Base-by-base conservation (phyloP, 768 basidiomycete species). In the Peribolospora kevripleyi region DNA sequence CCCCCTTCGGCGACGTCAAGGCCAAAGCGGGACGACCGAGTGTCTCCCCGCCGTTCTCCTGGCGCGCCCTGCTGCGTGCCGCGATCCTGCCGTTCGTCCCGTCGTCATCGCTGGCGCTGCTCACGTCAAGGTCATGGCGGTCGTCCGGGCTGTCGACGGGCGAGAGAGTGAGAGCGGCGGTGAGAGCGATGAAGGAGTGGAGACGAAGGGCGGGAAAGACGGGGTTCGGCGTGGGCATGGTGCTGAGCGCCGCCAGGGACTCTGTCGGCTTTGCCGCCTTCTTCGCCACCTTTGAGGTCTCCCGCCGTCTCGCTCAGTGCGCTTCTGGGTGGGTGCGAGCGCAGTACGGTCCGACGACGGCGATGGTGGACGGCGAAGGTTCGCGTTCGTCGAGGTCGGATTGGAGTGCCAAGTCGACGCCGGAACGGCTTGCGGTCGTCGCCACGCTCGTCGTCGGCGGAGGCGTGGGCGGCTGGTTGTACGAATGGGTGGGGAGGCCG, bases 271-370 rank as follows among this genome's bases (percentile, higher is more conserved):
- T 64, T 40, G 61, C 61, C 3, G 25, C 46, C 9, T 64, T 64
- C 55, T 64, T 64, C 48, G 48, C 59, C 25, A 45, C 59, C 11
- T 64, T 64, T 48, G 61, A 62, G 39, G 9, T 57, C 14, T 58
- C 59, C 0, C 47, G 63, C 7, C 49, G 58, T 13, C 46, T 43
- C 4, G 56, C 58, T 4, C 45, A 58, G 36, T 3, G 49, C 2
- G 57, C 50, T 3, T 25, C 25, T 25, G 25, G 25, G 25, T 25
- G 25, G 25, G 60, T 58, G 5, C 54, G 55, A 3, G 49, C 53
- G n/a, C 51, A 54, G 10, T 56, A 58, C 38, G 53, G 59, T 7
- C 14, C 11, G 50, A 42, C 39, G 47, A 53, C 42, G 50, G 14
- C 1, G 40, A 40, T 52, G 47, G 52, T 52, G 14, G 50, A 4